Conservation (phyloP, 371 early-diverging fungal genomes). For the Funneliformis caledonium region DNA sequence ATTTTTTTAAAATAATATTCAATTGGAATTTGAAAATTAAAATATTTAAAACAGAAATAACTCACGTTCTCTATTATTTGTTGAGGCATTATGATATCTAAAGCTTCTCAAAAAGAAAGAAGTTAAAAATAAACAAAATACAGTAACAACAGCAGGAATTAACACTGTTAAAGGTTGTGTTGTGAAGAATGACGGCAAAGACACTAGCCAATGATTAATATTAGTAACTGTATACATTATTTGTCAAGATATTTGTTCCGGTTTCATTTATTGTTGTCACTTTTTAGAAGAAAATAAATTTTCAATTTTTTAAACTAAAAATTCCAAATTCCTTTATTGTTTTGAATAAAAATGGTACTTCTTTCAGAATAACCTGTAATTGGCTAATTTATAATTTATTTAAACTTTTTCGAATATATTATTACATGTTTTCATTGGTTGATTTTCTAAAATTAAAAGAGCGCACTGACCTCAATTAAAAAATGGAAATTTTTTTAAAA, state of each 20-base stretch:
- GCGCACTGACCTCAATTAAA: too few relatives aligned
- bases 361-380: too few relatives aligned
- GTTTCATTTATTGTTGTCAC: background rate
- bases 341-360: too few relatives aligned
- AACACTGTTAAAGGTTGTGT: slow-evolving; percentile 6
- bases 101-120: background rate
- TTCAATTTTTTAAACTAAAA: background rate
- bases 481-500: too few relatives aligned
- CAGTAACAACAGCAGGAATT: background rate
- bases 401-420: too few relatives aligned
- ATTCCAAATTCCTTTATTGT: too few relatives aligned
- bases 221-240: background rate
- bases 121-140: background rate
- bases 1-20: too few relatives aligned
- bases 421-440: too few relatives aligned
- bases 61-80: background rate
- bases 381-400: too few relatives aligned
- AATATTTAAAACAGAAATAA: background rate
- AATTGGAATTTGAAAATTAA: background rate
- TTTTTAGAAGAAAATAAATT: background rate
- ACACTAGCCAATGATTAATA: background rate
- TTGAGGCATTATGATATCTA: background rate
- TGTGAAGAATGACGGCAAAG: background rate
- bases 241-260: background rate
- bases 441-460: too few relatives aligned